Percentiles rank a stretch among this genome's conserved stretches.
Conservation (phyloP, 169 alveolate genomes). For the Perkinsus olseni region DNA sequence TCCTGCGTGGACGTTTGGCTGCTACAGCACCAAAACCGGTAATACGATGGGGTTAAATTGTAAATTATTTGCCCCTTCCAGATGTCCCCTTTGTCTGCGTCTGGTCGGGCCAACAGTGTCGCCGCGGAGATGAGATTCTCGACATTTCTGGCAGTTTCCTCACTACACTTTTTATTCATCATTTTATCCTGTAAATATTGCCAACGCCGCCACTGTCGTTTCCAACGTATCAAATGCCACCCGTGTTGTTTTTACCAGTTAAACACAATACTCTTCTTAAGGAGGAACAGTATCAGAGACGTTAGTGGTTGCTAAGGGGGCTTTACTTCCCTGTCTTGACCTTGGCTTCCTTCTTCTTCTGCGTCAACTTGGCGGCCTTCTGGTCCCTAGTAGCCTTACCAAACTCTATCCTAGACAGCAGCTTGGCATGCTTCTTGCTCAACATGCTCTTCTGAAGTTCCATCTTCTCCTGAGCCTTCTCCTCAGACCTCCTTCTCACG, state of each 20-base stretch:
- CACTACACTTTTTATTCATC: no score
- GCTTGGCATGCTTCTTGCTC: background rate
- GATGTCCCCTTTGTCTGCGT: background rate
- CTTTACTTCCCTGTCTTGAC: background rate
- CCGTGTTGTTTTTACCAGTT: no score
- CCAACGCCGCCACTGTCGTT: no score
- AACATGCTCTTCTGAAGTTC: constrained; percentile 1
- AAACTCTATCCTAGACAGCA: background rate
- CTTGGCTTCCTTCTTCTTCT: background rate
- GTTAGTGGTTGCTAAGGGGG: background rate
- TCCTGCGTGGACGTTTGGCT: background rate
- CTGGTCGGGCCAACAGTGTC: background rate
- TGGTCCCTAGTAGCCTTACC: background rate
- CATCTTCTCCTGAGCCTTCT: constrained; percentile 3
- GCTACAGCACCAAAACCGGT: background rate
- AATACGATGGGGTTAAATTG: background rate
- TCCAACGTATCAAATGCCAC: no score
- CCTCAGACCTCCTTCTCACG: constrained; percentile 2
- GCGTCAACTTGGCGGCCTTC: background rate
- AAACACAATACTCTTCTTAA: no score
- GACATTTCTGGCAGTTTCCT: no score
- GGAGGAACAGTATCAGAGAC: background rate
- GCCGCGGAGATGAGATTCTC: no score
- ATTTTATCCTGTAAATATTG: no score
- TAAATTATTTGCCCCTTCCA: background rate